phyloP scores from a whole-genome alignment of 306 rosid genomes.

The Cucurbita maxima region DNA sequence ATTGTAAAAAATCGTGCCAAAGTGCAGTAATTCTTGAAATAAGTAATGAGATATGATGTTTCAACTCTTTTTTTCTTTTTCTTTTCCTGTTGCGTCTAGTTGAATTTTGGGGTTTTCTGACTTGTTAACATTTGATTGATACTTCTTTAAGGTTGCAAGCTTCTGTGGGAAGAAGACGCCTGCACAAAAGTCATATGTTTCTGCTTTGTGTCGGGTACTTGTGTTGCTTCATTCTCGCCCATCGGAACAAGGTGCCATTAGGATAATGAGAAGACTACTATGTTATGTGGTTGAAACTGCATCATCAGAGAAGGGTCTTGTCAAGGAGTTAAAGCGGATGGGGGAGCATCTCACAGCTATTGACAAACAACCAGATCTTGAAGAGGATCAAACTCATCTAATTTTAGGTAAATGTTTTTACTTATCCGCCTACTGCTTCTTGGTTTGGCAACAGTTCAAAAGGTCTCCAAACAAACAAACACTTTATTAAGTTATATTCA shows the following conservation, averaged over 20 bases:
- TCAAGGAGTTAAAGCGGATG: slow-evolving; percentile 39
- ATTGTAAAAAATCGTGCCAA: not conserved
- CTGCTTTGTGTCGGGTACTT: slow-evolving; percentile 52
- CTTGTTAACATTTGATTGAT: slow-evolving; percentile 9
- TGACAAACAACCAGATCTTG: slow-evolving; percentile 45
- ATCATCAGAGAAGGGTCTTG: slow-evolving; percentile 27
- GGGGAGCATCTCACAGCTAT: slow-evolving; percentile 40
- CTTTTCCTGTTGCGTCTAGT: not conserved
- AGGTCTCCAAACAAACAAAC: not conserved
- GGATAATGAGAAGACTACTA: slow-evolving; percentile 54
- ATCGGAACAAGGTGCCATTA: slow-evolving; percentile 61
- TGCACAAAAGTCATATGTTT: slow-evolving; percentile 69
- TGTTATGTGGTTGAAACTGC: slow-evolving; percentile 15
- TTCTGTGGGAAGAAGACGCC: slow-evolving; percentile 58
- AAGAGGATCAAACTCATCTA: slow-evolving; percentile 34
- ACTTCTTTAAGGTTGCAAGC: slow-evolving; percentile 43
- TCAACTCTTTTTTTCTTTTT: no score
- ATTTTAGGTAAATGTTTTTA: slow-evolving; percentile 24
- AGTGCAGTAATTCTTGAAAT: not conserved
- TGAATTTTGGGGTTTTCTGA: slow-evolving; percentile 7
- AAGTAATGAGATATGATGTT: not conserved
- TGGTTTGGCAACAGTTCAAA: not conserved
- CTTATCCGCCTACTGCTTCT: not conserved
- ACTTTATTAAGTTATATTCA: not conserved
- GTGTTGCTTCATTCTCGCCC: slow-evolving; percentile 55